Evolutionary conservation across 148 eudicot genomes (phyloP), one percentile per base, ranked within the genome.

Genomic region (Fagopyrum homotropicum): DNA sequence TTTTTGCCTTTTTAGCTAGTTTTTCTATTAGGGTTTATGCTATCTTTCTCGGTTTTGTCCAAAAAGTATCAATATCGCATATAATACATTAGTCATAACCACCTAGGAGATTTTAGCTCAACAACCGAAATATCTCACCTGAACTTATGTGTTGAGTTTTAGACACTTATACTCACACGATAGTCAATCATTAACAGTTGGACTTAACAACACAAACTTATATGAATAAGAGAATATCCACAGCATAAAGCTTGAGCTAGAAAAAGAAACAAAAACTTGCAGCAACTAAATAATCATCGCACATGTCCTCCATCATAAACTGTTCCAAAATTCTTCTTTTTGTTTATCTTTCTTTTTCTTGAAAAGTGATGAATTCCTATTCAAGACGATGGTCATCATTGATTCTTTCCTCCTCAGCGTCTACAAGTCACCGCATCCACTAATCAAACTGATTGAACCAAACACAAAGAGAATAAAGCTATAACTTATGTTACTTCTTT

Each of bases 401-500:
- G 17, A 66, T 66, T 15, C 71, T 66, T 17, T 66, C 71, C 71
- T 66, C n/a, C 71, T 66, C 71, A 61, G 19, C 71, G 71, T 66
- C 71, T 66, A 66, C 71, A 40, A 43, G 47, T 66, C 30, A 14
- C 71, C 46, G 71, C 71, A 66, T 66, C 71, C 17, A 66, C 47
- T 66, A 40, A 66, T 16, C 1, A 66, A 61, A 26, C 22, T 29
- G 43, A 61, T 61, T 61, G 19, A 61, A 3, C 43, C 40, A 61
- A 63, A 66, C 71, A 45, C 71, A 12, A 14, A 43, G 11, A 66
- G 47, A 66, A 66, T 40, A 66, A 66, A 66, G 71, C 71, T 40
- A 66, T 5, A 66, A 66, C 6, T 40, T 17, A 14, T 35, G 46
- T 35, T 66, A 47, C 71, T 40, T 66, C 15, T 46, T 66, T 66